Base-by-base conservation (phyloP, 1,284 basidiomycete species). In the Microbotryum lychnidis-dioicae region DNA sequence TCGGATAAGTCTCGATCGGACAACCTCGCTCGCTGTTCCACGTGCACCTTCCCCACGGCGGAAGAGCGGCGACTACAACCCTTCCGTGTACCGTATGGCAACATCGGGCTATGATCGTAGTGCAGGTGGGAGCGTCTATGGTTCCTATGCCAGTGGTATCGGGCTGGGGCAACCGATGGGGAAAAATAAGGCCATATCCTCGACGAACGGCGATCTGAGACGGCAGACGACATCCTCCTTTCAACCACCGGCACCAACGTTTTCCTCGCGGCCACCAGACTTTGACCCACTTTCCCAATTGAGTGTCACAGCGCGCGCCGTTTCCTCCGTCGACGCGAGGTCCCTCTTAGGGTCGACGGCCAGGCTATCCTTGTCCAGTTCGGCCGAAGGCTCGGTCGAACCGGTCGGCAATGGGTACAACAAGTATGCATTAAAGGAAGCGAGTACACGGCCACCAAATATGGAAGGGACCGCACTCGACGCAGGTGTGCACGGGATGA, bases 401-500 rank as follows among this genome's bases (percentile, higher is more conserved):
- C n/a, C 4, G 18, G 27, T 37, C 10, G 21, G 21, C 25, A 57
- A 53, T n/a, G 68, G 68, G 9, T 69, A 69, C 60, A 67, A 63
- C 52, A 61, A 63, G 61, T 60, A 54, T 25, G 66, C 54, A 23
- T 49, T 51, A 50, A 59, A 56, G 16, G 33, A 56, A 42, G 25
- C 21, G n/a, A 37, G 29, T 10, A 56, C 48, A n/a, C 44, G 68
- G 29, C 57, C 61, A 57, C 48, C 57, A 31, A 48, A 58, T 25
- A 12, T 61, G 29, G 68, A 67, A 6, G 68, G 66, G 20, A 64
- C 53, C 3, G 54, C 60, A 42, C 25, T 69, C 16, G 65, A 65
- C 8, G 65, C 68, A 2, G 68, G 68, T 6, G 58, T 67, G 53
- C 68, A 69, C 33, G 68, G 68, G 7, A 60, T 67, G 58, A 67